Evolutionary conservation across 768 basidiomycete genomes (phyloP).

Genomic region (Candolleomyces aberdarensis): DNA sequence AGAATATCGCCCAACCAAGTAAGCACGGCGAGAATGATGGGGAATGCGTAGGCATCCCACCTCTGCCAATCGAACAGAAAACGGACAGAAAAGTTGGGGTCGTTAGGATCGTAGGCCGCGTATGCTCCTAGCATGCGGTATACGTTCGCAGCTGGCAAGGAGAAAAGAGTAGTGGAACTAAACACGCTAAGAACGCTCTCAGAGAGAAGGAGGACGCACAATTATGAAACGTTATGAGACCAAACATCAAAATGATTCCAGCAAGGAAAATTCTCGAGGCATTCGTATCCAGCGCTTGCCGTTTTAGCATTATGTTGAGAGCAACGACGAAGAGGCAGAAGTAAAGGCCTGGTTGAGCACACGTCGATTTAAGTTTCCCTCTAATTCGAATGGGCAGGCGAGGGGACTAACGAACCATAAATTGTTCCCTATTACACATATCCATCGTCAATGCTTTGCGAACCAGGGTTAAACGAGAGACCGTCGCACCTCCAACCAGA

Average conservation of each 20-base stretch:
- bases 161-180: neutral
- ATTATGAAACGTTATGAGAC: constrained; percentile 14
- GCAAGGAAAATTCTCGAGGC: constrained; percentile 13
- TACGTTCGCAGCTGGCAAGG: constrained; percentile 7
- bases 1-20: constrained; percentile 21
- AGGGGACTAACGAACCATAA: no score
- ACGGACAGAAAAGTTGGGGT: constrained; percentile 3
- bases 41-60: constrained; percentile 19
- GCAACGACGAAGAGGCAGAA: constrained; percentile 16
- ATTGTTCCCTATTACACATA: no score
- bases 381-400: no score
- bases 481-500: constrained; percentile 16
- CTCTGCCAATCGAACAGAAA: constrained; percentile 15
- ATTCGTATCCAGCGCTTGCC: constrained; percentile 7
- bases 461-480: neutral
- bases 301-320: constrained; percentile 15
- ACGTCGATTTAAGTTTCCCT: neutral
- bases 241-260: neutral
- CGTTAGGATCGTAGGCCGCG: constrained; percentile 7
- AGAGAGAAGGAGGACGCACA: constrained; percentile 3
- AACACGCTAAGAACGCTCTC: no score
- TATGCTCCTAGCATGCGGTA: constrained; percentile 18
- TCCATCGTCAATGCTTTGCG: neutral
- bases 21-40: constrained; percentile 11
- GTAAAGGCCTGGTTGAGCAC: constrained; percentile 11